Conservation (phyloP, 2,329 filamentous ascomycete genomes). For the Clonostachys solani region DNA sequence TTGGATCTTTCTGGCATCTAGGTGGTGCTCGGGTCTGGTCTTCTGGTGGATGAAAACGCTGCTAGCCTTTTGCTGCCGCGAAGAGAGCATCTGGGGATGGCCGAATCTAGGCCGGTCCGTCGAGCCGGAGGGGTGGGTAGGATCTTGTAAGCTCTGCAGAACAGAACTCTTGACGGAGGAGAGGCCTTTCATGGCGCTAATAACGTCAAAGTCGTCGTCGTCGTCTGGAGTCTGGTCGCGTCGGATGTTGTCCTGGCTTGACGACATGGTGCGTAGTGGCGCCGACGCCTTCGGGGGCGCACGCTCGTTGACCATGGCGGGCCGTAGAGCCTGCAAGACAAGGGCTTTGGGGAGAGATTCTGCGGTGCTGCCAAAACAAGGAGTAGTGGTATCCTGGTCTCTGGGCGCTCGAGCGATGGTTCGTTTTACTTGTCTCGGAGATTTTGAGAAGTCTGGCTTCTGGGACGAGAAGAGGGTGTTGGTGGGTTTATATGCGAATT, state of each 20-base stretch:
- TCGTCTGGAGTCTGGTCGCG: constrained; percentile 22
- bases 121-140: constrained; percentile 1
- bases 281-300: constrained; percentile 37
- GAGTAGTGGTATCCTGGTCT: not conserved
- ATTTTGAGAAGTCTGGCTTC: constrained; percentile 5
- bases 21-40: constrained; percentile 53
- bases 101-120: constrained; percentile 21
- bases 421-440: not conserved
- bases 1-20: constrained; percentile 38
- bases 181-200: constrained; percentile 16
- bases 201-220: constrained; percentile 21
- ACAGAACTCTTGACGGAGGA: not conserved
- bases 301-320: constrained; percentile 41
- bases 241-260: constrained; percentile 16
- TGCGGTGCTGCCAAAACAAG: not conserved
- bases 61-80: constrained; percentile 50
- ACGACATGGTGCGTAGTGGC: constrained; percentile 24
- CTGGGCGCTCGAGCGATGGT: not conserved
- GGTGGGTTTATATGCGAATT: constrained; percentile 5
- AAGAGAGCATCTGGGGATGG: constrained; percentile 37
- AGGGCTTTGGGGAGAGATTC: not conserved
- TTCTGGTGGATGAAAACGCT: constrained; percentile 47
- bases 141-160: constrained; percentile 15
- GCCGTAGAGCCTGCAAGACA: not conserved
- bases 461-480: constrained; percentile 6